A percentile compares a stretch with the other conserved stretches of the same genome.
These are phyloP conservation scores for Orbilia blumenaviensis DNA, from an alignment of 2,329 filamentous ascomycete species.

Conservation along the genomic window DNA sequence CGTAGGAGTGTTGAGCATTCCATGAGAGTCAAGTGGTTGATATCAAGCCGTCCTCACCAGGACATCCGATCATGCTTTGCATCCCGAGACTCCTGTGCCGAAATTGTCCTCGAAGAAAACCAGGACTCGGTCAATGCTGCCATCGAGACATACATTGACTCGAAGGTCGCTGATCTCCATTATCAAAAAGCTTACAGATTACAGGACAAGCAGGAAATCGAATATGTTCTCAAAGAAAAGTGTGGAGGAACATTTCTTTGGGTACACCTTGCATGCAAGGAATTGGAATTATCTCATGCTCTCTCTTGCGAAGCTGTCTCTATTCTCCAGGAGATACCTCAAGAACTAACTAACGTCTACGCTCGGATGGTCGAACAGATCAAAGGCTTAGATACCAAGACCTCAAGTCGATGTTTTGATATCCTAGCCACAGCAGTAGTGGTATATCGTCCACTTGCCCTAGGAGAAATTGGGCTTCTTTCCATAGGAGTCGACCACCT, in stretches of 20 bases:
- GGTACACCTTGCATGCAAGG: conserved; percentile 59
- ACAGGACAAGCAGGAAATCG: conserved; percentile 16
- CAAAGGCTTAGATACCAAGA: conserved; percentile 56
- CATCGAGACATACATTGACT: conserved; percentile 61
- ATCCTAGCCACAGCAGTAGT: conserved; percentile 59
- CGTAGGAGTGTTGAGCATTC: conserved; percentile 52
- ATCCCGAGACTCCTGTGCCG: conserved; percentile 53
- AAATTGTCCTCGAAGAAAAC: conserved; percentile 61
- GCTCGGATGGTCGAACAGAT: conserved; percentile 61
- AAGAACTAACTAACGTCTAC: conserved; percentile 61
- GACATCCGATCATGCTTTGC: conserved; percentile 60
- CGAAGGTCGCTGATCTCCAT: conserved; percentile 59
- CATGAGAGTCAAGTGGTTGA: conserved; percentile 62
- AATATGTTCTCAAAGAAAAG: conserved; percentile 59
- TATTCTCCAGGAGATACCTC: conserved; percentile 59
- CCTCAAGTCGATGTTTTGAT: conserved; percentile 57
- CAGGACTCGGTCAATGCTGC: conserved; percentile 59
- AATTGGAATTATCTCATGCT: conserved; percentile 59
- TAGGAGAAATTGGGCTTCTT: neutral
- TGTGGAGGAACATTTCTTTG: conserved; percentile 59
- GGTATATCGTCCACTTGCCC: neutral
- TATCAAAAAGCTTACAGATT: conserved; percentile 56
- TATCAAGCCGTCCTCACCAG: conserved; percentile 63
- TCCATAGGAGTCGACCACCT: neutral
- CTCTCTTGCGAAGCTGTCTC: conserved; percentile 44